Evolutionary conservation across 164 flowering plant species (phyloP).

Genomic region (Cinnamomum micranthum): DNA sequence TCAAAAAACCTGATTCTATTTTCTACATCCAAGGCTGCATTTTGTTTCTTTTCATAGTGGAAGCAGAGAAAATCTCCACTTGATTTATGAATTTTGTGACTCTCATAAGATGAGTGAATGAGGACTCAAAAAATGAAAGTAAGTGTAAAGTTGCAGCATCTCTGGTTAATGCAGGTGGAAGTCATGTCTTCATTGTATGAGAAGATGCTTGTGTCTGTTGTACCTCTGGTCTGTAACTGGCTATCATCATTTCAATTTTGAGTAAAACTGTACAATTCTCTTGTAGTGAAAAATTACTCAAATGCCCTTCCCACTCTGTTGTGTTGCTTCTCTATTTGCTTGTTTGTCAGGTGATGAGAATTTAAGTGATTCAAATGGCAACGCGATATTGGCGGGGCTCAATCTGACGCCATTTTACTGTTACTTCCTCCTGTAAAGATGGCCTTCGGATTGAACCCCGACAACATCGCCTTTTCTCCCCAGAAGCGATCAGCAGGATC

Average conservation of each 20-base stretch:
- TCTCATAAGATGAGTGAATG: background rate
- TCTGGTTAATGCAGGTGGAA: background rate
- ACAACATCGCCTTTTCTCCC: constrained; percentile 10
- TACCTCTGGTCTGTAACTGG: background rate
- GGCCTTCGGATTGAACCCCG: constrained; percentile 16
- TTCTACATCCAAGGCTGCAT: background rate
- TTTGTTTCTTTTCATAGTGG: background rate
- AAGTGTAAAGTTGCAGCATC: background rate
- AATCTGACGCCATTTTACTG: constrained; percentile 14
- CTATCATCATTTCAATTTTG: background rate
- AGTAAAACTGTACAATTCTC: background rate
- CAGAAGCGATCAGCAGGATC: background rate
- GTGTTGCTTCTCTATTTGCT: background rate
- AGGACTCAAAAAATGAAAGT: background rate
- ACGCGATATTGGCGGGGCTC: constrained; percentile 19
- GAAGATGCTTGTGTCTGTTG: background rate
- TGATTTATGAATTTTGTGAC: background rate
- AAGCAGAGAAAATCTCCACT: background rate
- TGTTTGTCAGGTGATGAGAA: background rate
- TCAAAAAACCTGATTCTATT: background rate
- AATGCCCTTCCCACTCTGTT: background rate
- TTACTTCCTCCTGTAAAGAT: constrained; percentile 6
- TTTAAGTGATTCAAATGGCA: background rate
- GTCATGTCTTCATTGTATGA: background rate
- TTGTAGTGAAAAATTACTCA: background rate